These are phyloP conservation scores for Umbilicus rupestris DNA, from an alignment of 164 flowering plant genomes.

Conservation along the genomic window DNA sequence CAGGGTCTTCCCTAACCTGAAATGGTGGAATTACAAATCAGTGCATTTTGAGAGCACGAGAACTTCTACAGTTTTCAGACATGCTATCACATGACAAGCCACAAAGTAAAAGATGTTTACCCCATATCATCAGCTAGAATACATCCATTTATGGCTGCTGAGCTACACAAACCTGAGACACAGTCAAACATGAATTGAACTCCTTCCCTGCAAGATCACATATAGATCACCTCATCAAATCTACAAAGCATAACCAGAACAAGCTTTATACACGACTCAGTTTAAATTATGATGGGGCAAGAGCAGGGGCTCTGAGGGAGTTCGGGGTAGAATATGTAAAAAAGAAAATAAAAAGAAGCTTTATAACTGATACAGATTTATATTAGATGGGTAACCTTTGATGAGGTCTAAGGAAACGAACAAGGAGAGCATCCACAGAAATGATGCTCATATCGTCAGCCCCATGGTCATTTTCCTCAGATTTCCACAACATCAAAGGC, in stretches of 20 bases:
- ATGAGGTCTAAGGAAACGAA: constrained; percentile 91
- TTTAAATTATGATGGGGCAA: neutral
- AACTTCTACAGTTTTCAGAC: neutral
- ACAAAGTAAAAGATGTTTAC: constrained; percentile 27
- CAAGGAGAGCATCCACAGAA: constrained; percentile 73
- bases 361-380: neutral
- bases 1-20: constrained; percentile 93
- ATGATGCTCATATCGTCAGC: constrained; percentile 25
- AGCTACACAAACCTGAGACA: constrained; percentile 54
- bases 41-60: neutral
- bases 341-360: too few species aligned
- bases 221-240: neutral
- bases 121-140: constrained; percentile 99
- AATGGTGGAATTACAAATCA: constrained; percentile 11
- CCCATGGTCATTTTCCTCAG: constrained; percentile 45
- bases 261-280: neutral
- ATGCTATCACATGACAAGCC: neutral
- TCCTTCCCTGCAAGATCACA: constrained; percentile 70
- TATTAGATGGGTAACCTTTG: constrained; percentile 48
- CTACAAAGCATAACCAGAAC: constrained; percentile 4
- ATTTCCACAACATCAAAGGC: constrained; percentile 84
- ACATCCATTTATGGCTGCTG: constrained; percentile 63
- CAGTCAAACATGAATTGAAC: constrained; percentile 98
- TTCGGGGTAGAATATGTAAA: too few species aligned
- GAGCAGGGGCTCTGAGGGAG: too few species aligned